A percentile compares a stretch with the other conserved stretches of the same genome.
Evolutionary conservation across 1,284 basidiomycete species (phyloP).

Genomic region (Ustilago lituana): DNA sequence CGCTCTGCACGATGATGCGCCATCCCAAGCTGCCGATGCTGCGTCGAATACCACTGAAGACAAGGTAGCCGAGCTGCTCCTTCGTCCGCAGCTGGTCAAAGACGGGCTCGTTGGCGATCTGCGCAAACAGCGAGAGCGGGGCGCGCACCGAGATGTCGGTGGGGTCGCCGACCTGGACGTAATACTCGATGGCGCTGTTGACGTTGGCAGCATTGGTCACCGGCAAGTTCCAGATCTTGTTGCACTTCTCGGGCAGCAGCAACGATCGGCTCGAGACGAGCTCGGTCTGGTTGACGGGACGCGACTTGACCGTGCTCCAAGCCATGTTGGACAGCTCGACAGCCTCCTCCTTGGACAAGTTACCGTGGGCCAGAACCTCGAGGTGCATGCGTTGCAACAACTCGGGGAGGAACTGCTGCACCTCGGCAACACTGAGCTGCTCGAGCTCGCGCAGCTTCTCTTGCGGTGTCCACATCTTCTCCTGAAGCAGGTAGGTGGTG

Average conservation of each 20-base stretch:
- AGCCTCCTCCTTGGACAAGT: constrained; percentile 85
- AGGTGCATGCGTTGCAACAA: constrained; percentile 78
- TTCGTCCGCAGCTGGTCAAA: constrained; percentile 94
- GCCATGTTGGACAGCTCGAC: constrained; percentile 77
- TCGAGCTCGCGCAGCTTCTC: constrained; percentile 82
- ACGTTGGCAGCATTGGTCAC: constrained; percentile 88
- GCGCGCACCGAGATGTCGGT: constrained; percentile 54
- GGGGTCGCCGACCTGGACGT: constrained; percentile 62
- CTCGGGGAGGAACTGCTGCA: constrained; percentile 76
- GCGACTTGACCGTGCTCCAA: constrained; percentile 76
- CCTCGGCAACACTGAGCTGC: constrained; percentile 79
- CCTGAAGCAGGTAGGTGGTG: constrained; percentile 76
- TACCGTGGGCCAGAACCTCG: constrained; percentile 84
- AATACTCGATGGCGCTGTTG: constrained; percentile 75
- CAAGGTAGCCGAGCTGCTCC: constrained; percentile 89
- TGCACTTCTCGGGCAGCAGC: constrained; percentile 73
- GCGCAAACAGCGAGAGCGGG: constrained; percentile 58
- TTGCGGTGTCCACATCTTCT: constrained; percentile 80
- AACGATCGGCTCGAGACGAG: constrained; percentile 52
- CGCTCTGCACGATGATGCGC: constrained; percentile 90
- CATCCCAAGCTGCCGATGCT: constrained; percentile 76
- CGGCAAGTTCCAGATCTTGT: constrained; percentile 74
- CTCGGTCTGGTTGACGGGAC: constrained; percentile 67
- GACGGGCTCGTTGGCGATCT: constrained; percentile 76
- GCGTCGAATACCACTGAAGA: constrained; percentile 58